phyloP scores from a whole-genome alignment of 768 basidiomycete species.

The Psilocybe sp. region DNA sequence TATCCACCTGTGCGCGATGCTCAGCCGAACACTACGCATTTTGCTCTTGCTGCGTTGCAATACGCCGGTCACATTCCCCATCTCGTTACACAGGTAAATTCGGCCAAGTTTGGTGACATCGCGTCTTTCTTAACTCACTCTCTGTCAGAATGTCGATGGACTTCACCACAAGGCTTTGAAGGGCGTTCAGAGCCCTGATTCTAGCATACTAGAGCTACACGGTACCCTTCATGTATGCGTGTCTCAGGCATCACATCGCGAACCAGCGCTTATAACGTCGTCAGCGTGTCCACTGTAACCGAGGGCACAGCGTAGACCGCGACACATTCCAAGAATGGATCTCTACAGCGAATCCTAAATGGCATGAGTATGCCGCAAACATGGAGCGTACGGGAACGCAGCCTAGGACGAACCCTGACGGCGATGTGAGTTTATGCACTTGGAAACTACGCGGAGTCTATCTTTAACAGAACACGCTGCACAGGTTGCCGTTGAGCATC shows the following conservation, averaged over 20 bases:
- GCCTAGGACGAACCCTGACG: constrained; percentile 87
- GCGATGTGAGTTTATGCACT: constrained; percentile 59
- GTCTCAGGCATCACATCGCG: background rate
- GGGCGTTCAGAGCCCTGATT: constrained; percentile 27
- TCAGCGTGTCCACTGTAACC: constrained; percentile 74
- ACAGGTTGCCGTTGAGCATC: constrained; percentile 73
- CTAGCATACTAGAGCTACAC: constrained; percentile 79
- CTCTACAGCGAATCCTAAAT: constrained; percentile 70
- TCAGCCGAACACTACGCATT: constrained; percentile 86
- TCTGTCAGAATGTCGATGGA: constrained; percentile 80
- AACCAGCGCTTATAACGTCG: constrained; percentile 1
- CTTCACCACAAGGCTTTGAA: constrained; percentile 81
- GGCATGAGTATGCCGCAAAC: constrained; percentile 69
- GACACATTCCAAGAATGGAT: constrained; percentile 73
- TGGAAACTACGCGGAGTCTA: no score
- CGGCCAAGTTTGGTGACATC: background rate
- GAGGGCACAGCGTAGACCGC: constrained; percentile 67
- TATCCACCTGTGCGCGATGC: constrained; percentile 85
- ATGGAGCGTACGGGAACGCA: constrained; percentile 54
- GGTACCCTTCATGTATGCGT: constrained; percentile 73
- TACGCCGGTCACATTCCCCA: constrained; percentile 55
- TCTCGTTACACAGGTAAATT: constrained; percentile 73
- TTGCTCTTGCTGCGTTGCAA: constrained; percentile 80
- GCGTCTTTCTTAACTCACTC: background rate
- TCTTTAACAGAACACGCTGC: no score